These are phyloP conservation scores for Postia placenta DNA, from an alignment of 768 basidiomycete genomes.

Conservation along the genomic window DNA sequence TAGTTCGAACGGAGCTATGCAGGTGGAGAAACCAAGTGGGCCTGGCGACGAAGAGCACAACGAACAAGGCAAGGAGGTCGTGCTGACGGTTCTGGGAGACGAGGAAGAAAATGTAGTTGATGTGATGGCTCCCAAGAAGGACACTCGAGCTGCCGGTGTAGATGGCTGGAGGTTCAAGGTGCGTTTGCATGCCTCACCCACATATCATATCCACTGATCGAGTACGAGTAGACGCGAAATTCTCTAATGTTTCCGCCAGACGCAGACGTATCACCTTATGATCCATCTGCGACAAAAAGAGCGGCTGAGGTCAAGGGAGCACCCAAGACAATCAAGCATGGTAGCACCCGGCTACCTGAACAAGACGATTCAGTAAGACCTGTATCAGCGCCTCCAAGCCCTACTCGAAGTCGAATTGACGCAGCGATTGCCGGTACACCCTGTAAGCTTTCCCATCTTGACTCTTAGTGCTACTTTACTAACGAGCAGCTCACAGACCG, in stretches of 20 bases:
- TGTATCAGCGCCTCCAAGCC: constrained; percentile 70
- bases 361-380: constrained; percentile 50
- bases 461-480: neutral
- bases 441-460: constrained; percentile 48
- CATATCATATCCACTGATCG: constrained; percentile 1
- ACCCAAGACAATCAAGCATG: constrained; percentile 66
- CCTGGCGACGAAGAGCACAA: constrained; percentile 6
- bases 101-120: constrained; percentile 36
- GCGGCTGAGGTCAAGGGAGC: constrained; percentile 30
- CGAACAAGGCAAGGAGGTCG: constrained; percentile 20
- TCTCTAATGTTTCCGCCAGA: constrained; percentile 94
- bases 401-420: constrained; percentile 82
- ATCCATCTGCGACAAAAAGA: constrained; percentile 27
- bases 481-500: constrained; percentile 59
- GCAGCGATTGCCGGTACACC: constrained; percentile 92
- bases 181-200: too few species aligned
- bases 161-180: constrained; percentile 85
- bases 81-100: constrained; percentile 16
- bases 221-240: constrained; percentile 75
- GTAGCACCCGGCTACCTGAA: constrained; percentile 75
- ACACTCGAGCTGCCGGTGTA: constrained; percentile 63
- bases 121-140: constrained; percentile 78
- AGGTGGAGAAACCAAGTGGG: constrained; percentile 21
- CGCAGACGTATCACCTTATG: constrained; percentile 78
- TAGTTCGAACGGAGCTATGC: constrained; percentile 20